Evolutionary conservation across 805 yeast genomes (phyloP).

Genomic region (Wickerhamiella azyma): DNA sequence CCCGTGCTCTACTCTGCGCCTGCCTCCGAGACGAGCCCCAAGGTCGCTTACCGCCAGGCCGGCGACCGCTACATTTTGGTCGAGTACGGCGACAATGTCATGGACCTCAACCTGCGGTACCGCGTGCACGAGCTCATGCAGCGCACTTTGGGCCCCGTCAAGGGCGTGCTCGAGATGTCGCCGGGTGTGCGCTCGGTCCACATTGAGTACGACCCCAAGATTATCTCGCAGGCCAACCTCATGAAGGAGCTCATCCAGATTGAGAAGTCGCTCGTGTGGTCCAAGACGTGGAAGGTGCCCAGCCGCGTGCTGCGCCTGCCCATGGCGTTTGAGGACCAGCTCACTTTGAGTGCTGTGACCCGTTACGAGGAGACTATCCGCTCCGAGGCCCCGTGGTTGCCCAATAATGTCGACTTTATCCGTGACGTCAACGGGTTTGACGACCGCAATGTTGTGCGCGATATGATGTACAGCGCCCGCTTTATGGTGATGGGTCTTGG

Average conservation of each 20-base stretch:
- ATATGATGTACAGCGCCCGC: slow-evolving; percentile 77
- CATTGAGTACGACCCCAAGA: slow-evolving; percentile 61
- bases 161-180: slow-evolving; percentile 87
- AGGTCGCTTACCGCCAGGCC: slow-evolving; percentile 82
- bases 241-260: slow-evolving; percentile 54
- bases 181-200: slow-evolving; percentile 94
- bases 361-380: slow-evolving; percentile 91
- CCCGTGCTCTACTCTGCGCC: slow-evolving; percentile 53
- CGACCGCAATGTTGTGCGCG: slow-evolving; percentile 58
- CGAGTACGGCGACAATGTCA: slow-evolving; percentile 79
- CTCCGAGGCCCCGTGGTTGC: slow-evolving; percentile 91
- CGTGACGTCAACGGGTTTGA: slow-evolving; percentile 70
- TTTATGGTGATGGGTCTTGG: slow-evolving; percentile 91
- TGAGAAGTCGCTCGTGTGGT: slow-evolving; percentile 60
- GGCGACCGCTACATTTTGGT: slow-evolving; percentile 89
- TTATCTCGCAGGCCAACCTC: slow-evolving; percentile 47
- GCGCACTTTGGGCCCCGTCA: slow-evolving; percentile 48
- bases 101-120: slow-evolving; percentile 77
- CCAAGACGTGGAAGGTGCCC: slow-evolving; percentile 72
- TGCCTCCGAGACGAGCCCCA: slow-evolving; percentile 41
- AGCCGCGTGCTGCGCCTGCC: slow-evolving; percentile 78
- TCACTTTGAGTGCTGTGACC: slow-evolving; percentile 77
- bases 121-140: slow-evolving; percentile 73
- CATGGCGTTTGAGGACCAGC: slow-evolving; percentile 90
- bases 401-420: slow-evolving; percentile 91